These are phyloP conservation scores for Clarireedia monteithiana DNA, from an alignment of 2,329 filamentous ascomycete genomes.

Conservation along the genomic window DNA sequence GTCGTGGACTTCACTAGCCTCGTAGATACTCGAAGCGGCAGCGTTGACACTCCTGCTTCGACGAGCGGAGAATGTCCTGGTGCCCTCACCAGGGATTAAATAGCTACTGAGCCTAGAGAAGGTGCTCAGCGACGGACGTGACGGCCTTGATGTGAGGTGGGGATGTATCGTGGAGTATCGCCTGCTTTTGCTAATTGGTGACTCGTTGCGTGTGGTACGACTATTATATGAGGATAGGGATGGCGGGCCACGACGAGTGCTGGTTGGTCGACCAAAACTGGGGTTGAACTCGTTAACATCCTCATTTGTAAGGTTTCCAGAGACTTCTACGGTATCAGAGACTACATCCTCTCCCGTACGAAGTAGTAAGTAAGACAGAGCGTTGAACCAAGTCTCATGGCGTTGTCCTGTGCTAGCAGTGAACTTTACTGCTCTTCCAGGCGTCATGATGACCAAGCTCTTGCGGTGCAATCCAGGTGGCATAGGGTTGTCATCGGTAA, in stretches of 20 bases:
- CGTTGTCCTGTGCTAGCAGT: slow-evolving; percentile 89
- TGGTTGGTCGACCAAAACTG: slow-evolving; percentile 32
- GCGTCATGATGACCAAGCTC: slow-evolving; percentile 84
- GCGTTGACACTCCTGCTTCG: slow-evolving; percentile 41
- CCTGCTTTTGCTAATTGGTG: slow-evolving; percentile 37
- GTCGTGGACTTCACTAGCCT: slow-evolving; percentile 54
- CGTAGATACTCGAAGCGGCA: slow-evolving; percentile 40
- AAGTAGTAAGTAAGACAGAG: slow-evolving; percentile 83
- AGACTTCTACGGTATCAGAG: slow-evolving; percentile 49
- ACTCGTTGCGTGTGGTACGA: slow-evolving; percentile 58
- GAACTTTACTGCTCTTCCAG: slow-evolving; percentile 83
- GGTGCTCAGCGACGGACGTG: slow-evolving; percentile 31
- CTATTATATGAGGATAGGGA: slow-evolving; percentile 80
- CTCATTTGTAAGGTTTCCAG: slow-evolving; percentile 48
- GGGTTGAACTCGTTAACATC: slow-evolving; percentile 80
- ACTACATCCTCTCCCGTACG: slow-evolving; percentile 60
- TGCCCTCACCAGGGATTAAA: slow-evolving; percentile 36
- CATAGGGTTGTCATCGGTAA: slow-evolving; percentile 90
- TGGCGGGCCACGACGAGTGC: slow-evolving; percentile 45
- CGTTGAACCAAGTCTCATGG: slow-evolving; percentile 98
- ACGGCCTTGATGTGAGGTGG: slow-evolving; percentile 18
- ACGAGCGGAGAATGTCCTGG: slow-evolving; percentile 42
- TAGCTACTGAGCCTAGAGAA: slow-evolving; percentile 54
- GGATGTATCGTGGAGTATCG: slow-evolving; percentile 13
- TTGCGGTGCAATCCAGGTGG: slow-evolving; percentile 91